Percentiles rank a stretch among this genome's conserved stretches.
Conservation (phyloP, 495 filamentous ascomycete species). For the Neurospora sp. region DNA sequence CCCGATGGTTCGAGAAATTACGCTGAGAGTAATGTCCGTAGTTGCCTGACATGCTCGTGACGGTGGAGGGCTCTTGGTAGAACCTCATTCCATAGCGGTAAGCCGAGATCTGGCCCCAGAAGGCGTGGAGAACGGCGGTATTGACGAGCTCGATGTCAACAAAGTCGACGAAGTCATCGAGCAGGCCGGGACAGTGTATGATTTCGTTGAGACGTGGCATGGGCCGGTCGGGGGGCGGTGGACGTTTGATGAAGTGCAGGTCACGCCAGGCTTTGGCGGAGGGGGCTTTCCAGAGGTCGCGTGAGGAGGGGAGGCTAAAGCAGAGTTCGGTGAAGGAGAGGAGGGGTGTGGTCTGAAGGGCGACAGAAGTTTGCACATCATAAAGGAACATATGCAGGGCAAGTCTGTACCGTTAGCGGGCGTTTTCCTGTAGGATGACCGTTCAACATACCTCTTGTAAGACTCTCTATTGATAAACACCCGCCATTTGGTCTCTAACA, state of each 20-base stretch:
- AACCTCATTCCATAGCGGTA: slow-evolving; percentile 36
- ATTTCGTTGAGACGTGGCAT: slow-evolving; percentile 9
- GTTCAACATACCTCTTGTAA: slow-evolving; percentile 14
- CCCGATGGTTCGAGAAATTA: slow-evolving; percentile 1
- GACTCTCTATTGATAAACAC: slow-evolving; percentile 32
- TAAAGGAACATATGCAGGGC: slow-evolving; percentile 42
- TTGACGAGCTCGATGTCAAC: slow-evolving; percentile 39
- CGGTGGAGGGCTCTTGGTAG: slow-evolving; percentile 4
- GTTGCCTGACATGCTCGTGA: neutral
- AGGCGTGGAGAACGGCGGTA: slow-evolving; percentile 37
- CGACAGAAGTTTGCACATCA: slow-evolving; percentile 43
- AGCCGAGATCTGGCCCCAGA: slow-evolving; percentile 44
- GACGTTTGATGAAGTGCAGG: slow-evolving; percentile 20
- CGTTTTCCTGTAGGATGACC: neutral
- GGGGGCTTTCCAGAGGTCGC: slow-evolving; percentile 41
- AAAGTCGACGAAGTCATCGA: slow-evolving; percentile 15
- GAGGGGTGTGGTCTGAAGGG: slow-evolving; percentile 38
- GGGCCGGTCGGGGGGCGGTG: neutral
- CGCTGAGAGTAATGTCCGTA: neutral
- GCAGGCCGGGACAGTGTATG: slow-evolving; percentile 17
- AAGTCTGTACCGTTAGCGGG: slow-evolving; percentile 23
- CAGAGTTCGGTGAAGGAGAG: slow-evolving; percentile 49
- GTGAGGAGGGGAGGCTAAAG: slow-evolving; percentile 40
- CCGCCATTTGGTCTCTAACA: slow-evolving; percentile 42
- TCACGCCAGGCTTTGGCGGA: slow-evolving; percentile 41